Percentiles rank a stretch among this genome's conserved stretches.
phyloP scores from a whole-genome alignment of 345 rosid genomes.

The Citrus australasica region DNA sequence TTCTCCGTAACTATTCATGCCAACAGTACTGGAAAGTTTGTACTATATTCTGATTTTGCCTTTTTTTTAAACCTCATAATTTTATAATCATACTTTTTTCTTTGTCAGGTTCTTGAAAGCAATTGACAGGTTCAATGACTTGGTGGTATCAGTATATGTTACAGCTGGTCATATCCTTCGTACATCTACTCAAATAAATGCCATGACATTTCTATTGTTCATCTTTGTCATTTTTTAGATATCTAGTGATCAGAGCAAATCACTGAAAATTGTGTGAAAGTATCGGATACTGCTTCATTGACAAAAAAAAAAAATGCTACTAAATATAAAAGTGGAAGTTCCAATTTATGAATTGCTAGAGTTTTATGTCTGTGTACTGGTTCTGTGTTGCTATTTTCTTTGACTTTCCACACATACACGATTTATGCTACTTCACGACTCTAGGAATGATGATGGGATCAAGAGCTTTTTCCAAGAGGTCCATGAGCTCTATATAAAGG shows the following conservation, averaged over 20 bases:
- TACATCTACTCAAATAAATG: neutral
- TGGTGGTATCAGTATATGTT: slow-evolving; percentile 91
- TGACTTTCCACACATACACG: slow-evolving; percentile 70
- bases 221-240: neutral
- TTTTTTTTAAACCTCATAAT: neutral
- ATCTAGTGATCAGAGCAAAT: neutral
- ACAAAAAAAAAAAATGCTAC: neutral
- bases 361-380: neutral
- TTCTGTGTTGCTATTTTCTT: slow-evolving; percentile 29
- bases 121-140: slow-evolving; percentile 87
- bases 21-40: neutral
- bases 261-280: neutral
- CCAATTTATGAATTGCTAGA: neutral
- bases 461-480: slow-evolving; percentile 94
- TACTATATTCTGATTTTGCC: slow-evolving; percentile 1
- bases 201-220: neutral
- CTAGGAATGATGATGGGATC: slow-evolving; percentile 93
- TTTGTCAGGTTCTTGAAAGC: slow-evolving; percentile 78
- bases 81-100: neutral
- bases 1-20: neutral
- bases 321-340: neutral
- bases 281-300: neutral
- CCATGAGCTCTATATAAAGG: slow-evolving; percentile 76
- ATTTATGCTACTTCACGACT: slow-evolving; percentile 94
- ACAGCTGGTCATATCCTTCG: slow-evolving; percentile 97